Base-by-base conservation (phyloP, 2,329 filamentous ascomycete genomes). In the Metarhizium album region DNA sequence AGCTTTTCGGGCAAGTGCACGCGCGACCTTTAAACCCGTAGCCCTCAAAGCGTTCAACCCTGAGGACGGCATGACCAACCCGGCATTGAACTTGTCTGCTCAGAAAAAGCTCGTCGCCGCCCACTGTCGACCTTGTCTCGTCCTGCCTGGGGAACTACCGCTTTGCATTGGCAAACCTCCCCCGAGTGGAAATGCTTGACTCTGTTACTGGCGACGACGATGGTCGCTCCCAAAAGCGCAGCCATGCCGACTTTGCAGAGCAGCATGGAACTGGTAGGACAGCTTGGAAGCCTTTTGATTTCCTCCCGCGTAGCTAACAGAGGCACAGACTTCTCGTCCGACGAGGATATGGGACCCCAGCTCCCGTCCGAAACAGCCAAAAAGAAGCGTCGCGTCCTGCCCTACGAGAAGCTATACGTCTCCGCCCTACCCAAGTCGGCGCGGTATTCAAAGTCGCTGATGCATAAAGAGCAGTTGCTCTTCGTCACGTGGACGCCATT, bases 381-480 rank as follows among this genome's bases (percentile, higher is more conserved):
- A 74, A 95, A 94, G 78, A 96, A 95, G 72, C 84, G 87, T 56
- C 81, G 90, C 60, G 87, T 87, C 60, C 82, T 98, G 2, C 89
- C 88, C 2, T 91, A 96, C 72, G 91, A 97, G 70, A 95, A 93
- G 67, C 83, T 97, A 61, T 97, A 96, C 69, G 74, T 97, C 56
- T 87, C 88, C 52, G 91, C 93, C 38, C 78, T 98, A 37, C 93
- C 93, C 4, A 80, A 80, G 47, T 87, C 88, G 20, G 62, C 76
- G 37, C 85, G 88, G 45, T 98, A 98, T 70, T 95, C 87, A 52
- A 95, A 90, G 64, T 97, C 93, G 45, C 75, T 98, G 62, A 98
- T 98, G 94, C 93, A 98, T 77, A 90, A 91, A 71, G 93, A 98
- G 59, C 90, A 95, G 70, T 71, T 98, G 47, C 80, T 86, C 52